phyloP scores from a whole-genome alignment of 441 rosid genomes.

The Jatropha multifida region DNA sequence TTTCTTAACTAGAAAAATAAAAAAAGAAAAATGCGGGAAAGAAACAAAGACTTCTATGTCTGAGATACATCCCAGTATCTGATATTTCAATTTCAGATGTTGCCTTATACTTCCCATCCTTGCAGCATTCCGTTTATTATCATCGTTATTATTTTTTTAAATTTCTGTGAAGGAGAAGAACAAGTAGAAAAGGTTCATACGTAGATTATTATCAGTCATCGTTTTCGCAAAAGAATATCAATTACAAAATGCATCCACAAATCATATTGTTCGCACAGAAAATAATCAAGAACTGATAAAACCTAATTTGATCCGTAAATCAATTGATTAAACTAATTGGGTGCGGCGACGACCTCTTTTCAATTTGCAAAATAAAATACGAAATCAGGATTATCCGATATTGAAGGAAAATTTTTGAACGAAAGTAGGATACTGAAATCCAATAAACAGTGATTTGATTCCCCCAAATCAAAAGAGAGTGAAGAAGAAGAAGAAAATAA shows the following conservation, averaged over 20 bases:
- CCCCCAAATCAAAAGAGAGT: neutral
- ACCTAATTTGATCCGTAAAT: neutral
- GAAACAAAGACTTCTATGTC: neutral
- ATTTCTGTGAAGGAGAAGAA: neutral
- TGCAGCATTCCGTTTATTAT: neutral
- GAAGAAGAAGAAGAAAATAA: neutral
- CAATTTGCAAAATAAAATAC: no score
- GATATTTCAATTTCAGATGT: neutral
- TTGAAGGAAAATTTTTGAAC: no score
- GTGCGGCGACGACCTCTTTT: no score
- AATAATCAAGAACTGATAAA: neutral
- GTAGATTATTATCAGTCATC: neutral
- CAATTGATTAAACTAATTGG: neutral
- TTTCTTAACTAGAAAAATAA: neutral
- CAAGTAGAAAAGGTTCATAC: neutral
- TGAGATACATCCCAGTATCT: neutral
- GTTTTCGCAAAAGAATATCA: neutral
- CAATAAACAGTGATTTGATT: neutral
- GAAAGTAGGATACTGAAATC: no score
- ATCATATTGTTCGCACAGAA: neutral
- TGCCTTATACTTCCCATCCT: neutral
- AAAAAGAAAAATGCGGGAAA: neutral
- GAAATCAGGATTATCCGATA: no score
- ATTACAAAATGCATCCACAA: neutral
- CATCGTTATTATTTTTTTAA: neutral